Base-by-base conservation (phyloP, 345 rosid species). In the Pugionium dolabratum region DNA sequence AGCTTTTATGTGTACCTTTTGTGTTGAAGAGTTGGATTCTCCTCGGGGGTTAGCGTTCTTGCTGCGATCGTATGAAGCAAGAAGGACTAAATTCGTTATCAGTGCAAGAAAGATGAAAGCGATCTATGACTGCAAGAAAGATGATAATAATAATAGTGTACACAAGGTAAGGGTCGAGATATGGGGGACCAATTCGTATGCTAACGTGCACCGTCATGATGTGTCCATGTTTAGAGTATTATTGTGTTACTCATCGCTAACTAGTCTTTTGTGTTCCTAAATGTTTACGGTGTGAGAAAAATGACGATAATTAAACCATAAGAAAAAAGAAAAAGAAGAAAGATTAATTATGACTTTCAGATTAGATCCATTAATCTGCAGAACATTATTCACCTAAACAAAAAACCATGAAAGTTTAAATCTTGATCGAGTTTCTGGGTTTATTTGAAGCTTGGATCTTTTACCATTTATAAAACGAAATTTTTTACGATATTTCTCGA, bases 141-240 rank as follows among this genome's bases (percentile, higher is more conserved):
- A 32, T 54, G 7, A 59, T 18, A 39, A 57, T 42, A 65, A 59
- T 50, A 59, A 61, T 59, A 66, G 62, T 52, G 70, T 32, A 64
- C 67, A 73, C 71, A 58, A 64, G 58, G 63, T 64, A 75, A 69
- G 77, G 64, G 65, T 56, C 62, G 75, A 68, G 70, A 18, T 18
- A 18, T 61, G 86, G 89, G 95, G 88, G 81, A 89, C 95, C 18
- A 18, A 76, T 70, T 54, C 5, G 34, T 41, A 42, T 65, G 86
- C 88, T 85, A 91, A 86, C 85, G 77, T 88, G 90, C 86, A 84
- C 86, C 85, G 66, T 84, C 76, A 75, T 72, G 76, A 71, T 71
- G 53, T 64, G 74, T 69, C 62, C 64, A 79, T 66, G 81, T 81
- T 67, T 61, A 61, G 18, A 49, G 57, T 26, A 67, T 60, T 60